Conservation (phyloP, 352 stramenopile genomes). For the Globisporangium yorkense region DNA sequence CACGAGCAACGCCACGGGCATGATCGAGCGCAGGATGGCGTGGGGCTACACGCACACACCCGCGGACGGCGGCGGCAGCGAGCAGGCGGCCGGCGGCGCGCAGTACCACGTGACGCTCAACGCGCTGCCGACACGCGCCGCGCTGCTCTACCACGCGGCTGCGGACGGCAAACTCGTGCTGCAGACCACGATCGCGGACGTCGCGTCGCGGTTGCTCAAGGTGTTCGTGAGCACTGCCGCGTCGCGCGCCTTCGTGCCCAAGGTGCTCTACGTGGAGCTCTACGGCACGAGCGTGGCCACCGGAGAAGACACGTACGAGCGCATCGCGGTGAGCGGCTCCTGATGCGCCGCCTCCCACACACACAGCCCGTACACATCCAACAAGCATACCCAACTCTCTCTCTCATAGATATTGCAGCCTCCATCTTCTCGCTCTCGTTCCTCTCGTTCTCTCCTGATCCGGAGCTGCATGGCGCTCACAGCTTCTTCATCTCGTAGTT, state of each 20-base stretch:
- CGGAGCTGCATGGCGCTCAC: constrained; percentile 8
- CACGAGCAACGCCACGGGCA: constrained; percentile 56
- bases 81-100: constrained; percentile 14
- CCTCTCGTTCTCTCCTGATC: neutral
- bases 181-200: constrained; percentile 43
- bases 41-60: constrained; percentile 68
- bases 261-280: constrained; percentile 72
- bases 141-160: constrained; percentile 48
- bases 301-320: constrained; percentile 54
- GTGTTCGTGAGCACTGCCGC: constrained; percentile 64
- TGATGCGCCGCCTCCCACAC: neutral
- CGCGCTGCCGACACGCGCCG: constrained; percentile 44
- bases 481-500: constrained; percentile 69
- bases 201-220: constrained; percentile 55
- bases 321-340: constrained; percentile 33
- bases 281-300: constrained; percentile 49
- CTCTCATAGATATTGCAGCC: neutral
- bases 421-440: too few relatives aligned
- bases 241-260: constrained; percentile 56
- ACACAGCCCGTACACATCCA: too few relatives aligned
- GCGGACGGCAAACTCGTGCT: constrained; percentile 45
- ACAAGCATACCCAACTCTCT: neutral
- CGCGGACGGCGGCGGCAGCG: constrained; percentile 1
- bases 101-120: constrained; percentile 65
- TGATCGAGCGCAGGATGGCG: constrained; percentile 59